These are phyloP conservation scores for Calocybe gangraenosa DNA, from an alignment of 768 basidiomycete species.

Conservation along the genomic window DNA sequence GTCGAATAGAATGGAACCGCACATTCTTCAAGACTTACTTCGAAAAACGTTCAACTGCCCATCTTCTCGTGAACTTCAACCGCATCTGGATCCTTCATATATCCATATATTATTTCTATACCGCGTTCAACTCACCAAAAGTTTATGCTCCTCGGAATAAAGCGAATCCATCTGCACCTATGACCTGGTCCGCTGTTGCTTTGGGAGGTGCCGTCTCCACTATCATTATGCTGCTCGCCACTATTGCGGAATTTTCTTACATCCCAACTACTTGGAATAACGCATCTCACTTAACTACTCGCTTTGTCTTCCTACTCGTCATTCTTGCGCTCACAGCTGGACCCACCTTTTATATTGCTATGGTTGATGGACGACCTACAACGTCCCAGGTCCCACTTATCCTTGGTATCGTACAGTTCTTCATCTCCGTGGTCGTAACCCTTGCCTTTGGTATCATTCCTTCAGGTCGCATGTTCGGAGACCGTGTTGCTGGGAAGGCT, in stretches of 20 bases:
- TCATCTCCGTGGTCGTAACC: slow-evolving; percentile 81
- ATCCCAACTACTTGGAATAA: slow-evolving; percentile 99
- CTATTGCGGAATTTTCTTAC: slow-evolving; percentile 92
- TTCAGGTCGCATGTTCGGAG: slow-evolving; percentile 97
- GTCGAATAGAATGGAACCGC: slow-evolving; percentile 87
- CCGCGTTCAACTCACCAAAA: slow-evolving; percentile 92
- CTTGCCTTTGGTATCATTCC: slow-evolving; percentile 85
- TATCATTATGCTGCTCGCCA: slow-evolving; percentile 90
- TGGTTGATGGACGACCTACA: slow-evolving; percentile 64
- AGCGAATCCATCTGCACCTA: slow-evolving; percentile 69
- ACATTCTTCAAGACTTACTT: slow-evolving; percentile 99
- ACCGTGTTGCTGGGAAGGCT: slow-evolving; percentile 95
- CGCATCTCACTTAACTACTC: slow-evolving; percentile 92
- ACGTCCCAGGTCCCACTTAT: slow-evolving; percentile 78
- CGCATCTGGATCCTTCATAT: slow-evolving; percentile 98
- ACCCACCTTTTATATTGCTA: slow-evolving; percentile 90
- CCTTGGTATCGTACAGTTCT: slow-evolving; percentile 91
- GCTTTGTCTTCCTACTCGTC: slow-evolving; percentile 86
- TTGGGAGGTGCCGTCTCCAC: slow-evolving; percentile 96
- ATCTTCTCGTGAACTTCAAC: slow-evolving; percentile 98
- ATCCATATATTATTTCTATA: slow-evolving; percentile 94
- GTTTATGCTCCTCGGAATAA: slow-evolving; percentile 77
- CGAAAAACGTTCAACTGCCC: slow-evolving; percentile 90
- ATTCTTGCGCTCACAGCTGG: slow-evolving; percentile 90
- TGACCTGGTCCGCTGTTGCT: slow-evolving; percentile 94